Base-by-base conservation (phyloP, 2,329 filamentous ascomycete species). In the Cercospora citrullina region DNA sequence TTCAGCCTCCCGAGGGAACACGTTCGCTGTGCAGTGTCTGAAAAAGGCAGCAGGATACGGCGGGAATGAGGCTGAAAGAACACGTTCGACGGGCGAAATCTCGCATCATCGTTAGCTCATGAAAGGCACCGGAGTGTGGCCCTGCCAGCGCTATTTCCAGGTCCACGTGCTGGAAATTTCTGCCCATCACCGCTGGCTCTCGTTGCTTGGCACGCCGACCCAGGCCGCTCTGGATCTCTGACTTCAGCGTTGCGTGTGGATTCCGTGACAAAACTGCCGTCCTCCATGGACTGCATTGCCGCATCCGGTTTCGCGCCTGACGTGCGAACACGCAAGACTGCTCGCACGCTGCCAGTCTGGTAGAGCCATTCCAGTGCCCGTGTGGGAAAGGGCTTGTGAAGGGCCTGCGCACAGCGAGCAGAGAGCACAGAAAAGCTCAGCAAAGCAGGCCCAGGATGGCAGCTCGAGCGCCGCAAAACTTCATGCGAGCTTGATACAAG, bases 221-320 rank as follows among this genome's bases (percentile, higher is more conserved):
- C 60, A 62, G 60, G 21, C 60, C 60, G 60, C 21, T 62, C 60
- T 51, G 33, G 59, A 63, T 28, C 28, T 51, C 42, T 21, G 55
- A 58, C 55, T 33, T 58, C 28, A 58, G 55, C 55, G 16, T n/a
- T 18, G 55, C 28, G 30, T 12, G 61, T 63, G 48, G 61, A 55
- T 23, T 31, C 58, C 16, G 39, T 64, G 62, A 64, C 62, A 64
- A 42, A 53, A 64, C 48, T 16, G 18, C 30, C 16, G 18, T 9
- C 62, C 18, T 31, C 53, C 60, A 63, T 68, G 68, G 68, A 70
- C 48, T 64, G 31, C 59, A 60, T 68, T 66, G 62, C 53, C 68
- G 36, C 0, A 64, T 66, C 60, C 39, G 65, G 68, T 58, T 33
- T 66, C 65, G 65, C 66, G 57, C 63, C 57, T 60, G 55, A 59